phyloP scores from a whole-genome alignment of 768 basidiomycete species.

The Amanita rubescens region DNA sequence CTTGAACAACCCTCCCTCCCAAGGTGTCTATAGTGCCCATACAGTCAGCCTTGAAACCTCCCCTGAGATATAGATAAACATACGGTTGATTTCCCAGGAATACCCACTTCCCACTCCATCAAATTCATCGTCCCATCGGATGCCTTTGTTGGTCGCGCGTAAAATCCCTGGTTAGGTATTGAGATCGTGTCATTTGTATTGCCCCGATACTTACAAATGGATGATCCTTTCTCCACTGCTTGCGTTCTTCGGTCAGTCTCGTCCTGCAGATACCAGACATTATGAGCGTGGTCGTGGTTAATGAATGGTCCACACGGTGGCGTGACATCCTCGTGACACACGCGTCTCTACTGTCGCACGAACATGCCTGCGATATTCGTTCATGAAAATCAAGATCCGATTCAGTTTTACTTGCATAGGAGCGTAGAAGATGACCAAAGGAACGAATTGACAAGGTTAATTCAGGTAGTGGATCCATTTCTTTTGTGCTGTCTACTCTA shows the following conservation, averaged over 20 bases:
- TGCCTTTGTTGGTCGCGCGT: slow-evolving; percentile 86
- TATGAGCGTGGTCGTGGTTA: neutral
- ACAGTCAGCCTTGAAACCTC: slow-evolving; percentile 11
- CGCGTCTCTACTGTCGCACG: neutral
- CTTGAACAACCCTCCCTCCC: slow-evolving; percentile 97
- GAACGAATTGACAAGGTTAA: slow-evolving; percentile 18
- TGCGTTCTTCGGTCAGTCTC: slow-evolving; percentile 92
- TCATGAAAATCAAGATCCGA: slow-evolving; percentile 17
- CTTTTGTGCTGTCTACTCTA: neutral
- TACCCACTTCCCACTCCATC: slow-evolving; percentile 98
- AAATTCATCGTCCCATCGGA: slow-evolving; percentile 93
- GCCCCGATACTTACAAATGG: slow-evolving; percentile 72
- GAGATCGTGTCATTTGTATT: neutral
- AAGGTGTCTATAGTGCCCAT: slow-evolving; percentile 62
- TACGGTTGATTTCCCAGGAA: slow-evolving; percentile 87
- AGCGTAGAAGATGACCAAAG: slow-evolving; percentile 20
- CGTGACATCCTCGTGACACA: slow-evolving; percentile 4
- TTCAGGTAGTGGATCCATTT: slow-evolving; percentile 30
- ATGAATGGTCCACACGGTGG: neutral
- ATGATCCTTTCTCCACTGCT: slow-evolving; percentile 98
- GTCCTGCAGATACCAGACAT: slow-evolving; percentile 94
- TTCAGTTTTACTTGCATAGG: slow-evolving; percentile 27
- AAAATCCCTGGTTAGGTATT: slow-evolving; percentile 70
- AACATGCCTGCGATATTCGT: slow-evolving; percentile 20
- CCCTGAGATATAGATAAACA: slow-evolving; percentile 25